Conservation (phyloP, 352 stramenopile genomes). For the Pythium phragmitis region DNA sequence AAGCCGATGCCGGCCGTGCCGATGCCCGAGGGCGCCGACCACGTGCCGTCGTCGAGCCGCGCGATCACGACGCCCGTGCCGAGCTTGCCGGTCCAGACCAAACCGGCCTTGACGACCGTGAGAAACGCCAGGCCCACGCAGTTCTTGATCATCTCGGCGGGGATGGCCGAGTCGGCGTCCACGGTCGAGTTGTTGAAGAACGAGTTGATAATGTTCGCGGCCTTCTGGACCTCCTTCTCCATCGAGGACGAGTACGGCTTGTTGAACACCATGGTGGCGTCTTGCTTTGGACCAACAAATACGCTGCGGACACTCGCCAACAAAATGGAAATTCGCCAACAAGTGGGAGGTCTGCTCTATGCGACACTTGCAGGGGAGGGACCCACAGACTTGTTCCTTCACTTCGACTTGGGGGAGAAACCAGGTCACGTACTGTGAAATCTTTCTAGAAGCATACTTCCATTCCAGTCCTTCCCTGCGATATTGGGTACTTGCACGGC, state of each 20-base stretch:
- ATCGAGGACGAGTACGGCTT: constrained; percentile 85
- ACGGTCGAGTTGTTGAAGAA: constrained; percentile 79
- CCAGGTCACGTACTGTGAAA: neutral
- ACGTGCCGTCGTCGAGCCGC: constrained; percentile 76
- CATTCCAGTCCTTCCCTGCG: neutral
- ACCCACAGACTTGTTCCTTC: neutral
- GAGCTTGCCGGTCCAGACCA: constrained; percentile 85
- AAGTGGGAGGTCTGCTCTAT: neutral
- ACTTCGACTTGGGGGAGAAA: constrained; percentile 10
- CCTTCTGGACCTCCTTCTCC: constrained; percentile 86
- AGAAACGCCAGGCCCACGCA: constrained; percentile 77
- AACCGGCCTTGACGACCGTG: constrained; percentile 81
- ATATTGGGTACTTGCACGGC: neutral
- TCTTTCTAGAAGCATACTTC: constrained; percentile 6
- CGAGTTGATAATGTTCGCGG: constrained; percentile 78
- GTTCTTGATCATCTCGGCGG: constrained; percentile 79
- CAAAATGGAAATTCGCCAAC: neutral
- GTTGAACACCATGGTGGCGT: constrained; percentile 69
- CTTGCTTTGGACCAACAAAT: neutral
- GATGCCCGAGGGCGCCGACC: constrained; percentile 83
- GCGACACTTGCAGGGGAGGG: constrained; percentile 2
- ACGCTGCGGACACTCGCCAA: no score
- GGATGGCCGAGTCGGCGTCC: constrained; percentile 72
- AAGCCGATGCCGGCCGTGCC: constrained; percentile 81
- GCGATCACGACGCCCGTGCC: constrained; percentile 82